A percentile compares a stretch with the other conserved stretches of the same genome.
phyloP scores from a whole-genome alignment of 768 basidiomycete genomes.

The Rhodocollybia butyracea region DNA sequence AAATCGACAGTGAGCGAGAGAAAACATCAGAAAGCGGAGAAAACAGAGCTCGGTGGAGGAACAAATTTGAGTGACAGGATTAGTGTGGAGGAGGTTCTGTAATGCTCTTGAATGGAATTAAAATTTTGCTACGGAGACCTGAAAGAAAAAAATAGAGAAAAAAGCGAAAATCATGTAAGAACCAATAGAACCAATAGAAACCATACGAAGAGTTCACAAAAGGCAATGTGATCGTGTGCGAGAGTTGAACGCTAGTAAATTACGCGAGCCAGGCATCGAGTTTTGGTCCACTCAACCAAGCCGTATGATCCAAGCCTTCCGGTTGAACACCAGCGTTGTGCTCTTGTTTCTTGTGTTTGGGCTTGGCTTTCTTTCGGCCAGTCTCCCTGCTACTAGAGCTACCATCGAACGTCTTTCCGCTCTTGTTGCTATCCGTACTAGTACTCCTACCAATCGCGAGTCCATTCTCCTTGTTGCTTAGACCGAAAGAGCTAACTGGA shows the following conservation, averaged over 20 bases:
- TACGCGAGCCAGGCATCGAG: background rate
- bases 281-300: background rate
- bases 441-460: background rate
- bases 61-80: too few species aligned
- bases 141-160: too few species aligned
- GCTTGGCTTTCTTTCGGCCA: background rate
- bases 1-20: too few species aligned
- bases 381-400: background rate
- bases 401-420: background rate
- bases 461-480: background rate
- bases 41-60: too few species aligned
- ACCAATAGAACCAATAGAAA: too few species aligned
- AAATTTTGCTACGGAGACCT: too few species aligned
- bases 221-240: background rate
- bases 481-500: background rate
- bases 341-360: background rate
- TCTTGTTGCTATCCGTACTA: background rate
- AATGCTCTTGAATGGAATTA: too few species aligned
- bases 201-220: background rate
- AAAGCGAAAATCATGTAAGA: too few species aligned
- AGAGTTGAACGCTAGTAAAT: background rate
- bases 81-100: too few species aligned
- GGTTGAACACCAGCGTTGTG: too few species aligned
- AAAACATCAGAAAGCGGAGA: too few species aligned
- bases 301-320: background rate